Evolutionary conservation across 2,329 filamentous ascomycete species (phyloP).

Genomic region (Didymella glomerata): DNA sequence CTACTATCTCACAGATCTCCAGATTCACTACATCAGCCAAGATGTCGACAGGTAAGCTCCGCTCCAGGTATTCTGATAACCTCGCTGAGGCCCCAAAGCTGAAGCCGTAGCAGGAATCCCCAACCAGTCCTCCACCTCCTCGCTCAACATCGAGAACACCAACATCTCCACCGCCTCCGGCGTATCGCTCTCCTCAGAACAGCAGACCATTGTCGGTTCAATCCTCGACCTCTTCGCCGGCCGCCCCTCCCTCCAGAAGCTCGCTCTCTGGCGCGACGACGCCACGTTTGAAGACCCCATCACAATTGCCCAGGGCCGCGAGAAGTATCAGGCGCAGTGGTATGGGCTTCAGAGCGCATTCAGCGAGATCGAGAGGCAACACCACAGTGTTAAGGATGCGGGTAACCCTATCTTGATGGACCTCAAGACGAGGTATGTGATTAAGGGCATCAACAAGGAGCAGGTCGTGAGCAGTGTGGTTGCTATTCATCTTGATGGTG

Average conservation of each 20-base stretch:
- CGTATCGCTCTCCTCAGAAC: conserved; percentile 59
- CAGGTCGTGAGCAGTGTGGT: conserved; percentile 60
- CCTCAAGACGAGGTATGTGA: conserved; percentile 61
- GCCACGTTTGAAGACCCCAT: conserved; percentile 67
- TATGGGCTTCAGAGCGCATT: conserved; percentile 69
- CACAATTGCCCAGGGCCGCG: conserved; percentile 64
- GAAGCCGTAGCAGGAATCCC: conserved; percentile 19
- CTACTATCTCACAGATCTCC: conserved; percentile 27
- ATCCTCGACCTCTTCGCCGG: conserved; percentile 71
- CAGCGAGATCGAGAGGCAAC: conserved; percentile 64
- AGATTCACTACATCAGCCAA: conserved; percentile 29
- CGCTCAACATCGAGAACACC: conserved; percentile 62
- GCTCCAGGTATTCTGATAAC: neutral
- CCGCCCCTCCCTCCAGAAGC: conserved; percentile 65
- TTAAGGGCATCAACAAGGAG: conserved; percentile 63
- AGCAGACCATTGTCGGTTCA: conserved; percentile 65
- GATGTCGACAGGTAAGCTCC: conserved; percentile 42
- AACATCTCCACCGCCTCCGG: conserved; percentile 62
- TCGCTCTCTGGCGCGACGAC: conserved; percentile 66
- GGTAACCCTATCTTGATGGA: conserved; percentile 69
- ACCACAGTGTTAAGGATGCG: conserved; percentile 61
- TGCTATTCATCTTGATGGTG: conserved; percentile 55
- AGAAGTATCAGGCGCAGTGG: conserved; percentile 63
- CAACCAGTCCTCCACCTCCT: conserved; percentile 7
- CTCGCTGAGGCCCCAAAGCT: conserved; percentile 11